phyloP scores from a whole-genome alignment of 345 rosid genomes.

The Rubroshorea leprosula region DNA sequence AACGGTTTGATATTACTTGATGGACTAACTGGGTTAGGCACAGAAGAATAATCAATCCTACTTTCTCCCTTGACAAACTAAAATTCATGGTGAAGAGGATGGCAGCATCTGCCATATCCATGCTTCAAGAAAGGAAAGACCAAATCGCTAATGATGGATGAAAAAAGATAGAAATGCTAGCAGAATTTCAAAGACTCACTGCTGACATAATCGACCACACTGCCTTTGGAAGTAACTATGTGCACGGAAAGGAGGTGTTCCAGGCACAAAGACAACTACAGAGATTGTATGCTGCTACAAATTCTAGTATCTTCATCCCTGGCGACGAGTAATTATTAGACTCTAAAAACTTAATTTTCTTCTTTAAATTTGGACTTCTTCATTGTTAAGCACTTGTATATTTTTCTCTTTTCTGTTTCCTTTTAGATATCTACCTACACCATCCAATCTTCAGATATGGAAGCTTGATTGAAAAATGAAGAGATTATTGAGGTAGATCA shows the following conservation, averaged over 20 bases:
- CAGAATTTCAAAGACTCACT: slow-evolving; percentile 27
- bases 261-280: slow-evolving; percentile 32
- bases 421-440: slow-evolving; percentile 42
- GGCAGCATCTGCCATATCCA: slow-evolving; percentile 18
- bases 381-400: not conserved
- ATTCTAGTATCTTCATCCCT: slow-evolving; percentile 23
- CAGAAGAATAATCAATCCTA: slow-evolving; percentile 38
- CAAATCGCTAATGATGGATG: slow-evolving; percentile 8
- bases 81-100: slow-evolving; percentile 38
- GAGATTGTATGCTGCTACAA: slow-evolving; percentile 7
- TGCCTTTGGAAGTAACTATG: slow-evolving; percentile 43
- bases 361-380: not conserved
- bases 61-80: slow-evolving; percentile 38
- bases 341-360: not conserved
- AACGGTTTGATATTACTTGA: slow-evolving; percentile 28
- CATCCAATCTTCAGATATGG: slow-evolving; percentile 37
- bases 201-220: slow-evolving; percentile 37
- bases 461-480: slow-evolving; percentile 34
- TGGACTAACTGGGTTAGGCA: slow-evolving; percentile 38
- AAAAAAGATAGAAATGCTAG: slow-evolving; percentile 15
- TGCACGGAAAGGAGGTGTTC: slow-evolving; percentile 36
- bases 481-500: slow-evolving; percentile 19
- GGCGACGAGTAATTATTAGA: slow-evolving; percentile 28
- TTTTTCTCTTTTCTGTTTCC: not conserved
- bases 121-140: slow-evolving; percentile 30